Evolutionary conservation across 1,139 yeast genomes (phyloP).

Genomic region (Diutina pseudorugosa): DNA sequence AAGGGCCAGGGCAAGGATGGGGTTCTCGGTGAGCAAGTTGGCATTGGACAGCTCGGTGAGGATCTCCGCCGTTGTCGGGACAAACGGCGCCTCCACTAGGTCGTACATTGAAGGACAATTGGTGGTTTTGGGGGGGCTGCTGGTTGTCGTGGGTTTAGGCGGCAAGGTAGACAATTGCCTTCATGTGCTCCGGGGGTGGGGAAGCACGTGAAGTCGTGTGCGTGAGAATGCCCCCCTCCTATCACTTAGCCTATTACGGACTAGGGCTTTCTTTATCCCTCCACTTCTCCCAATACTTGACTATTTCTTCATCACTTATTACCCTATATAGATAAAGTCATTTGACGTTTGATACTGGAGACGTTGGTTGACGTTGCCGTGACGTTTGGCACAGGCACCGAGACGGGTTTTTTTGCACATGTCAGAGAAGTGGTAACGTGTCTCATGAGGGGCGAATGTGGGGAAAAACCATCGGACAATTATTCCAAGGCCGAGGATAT

Average conservation of each 20-base stretch:
- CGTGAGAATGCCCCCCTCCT: background rate
- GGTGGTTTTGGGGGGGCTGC: background rate
- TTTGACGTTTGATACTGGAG: too few relatives aligned
- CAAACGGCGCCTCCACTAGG: conserved; percentile 18
- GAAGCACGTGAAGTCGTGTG: background rate
- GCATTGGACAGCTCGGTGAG: conserved; percentile 18
- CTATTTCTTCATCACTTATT: too few relatives aligned
- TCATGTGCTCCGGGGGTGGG: background rate
- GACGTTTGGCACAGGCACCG: too few relatives aligned
- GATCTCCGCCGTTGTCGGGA: conserved; percentile 23
- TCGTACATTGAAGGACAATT: conserved; percentile 6
- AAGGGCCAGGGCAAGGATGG: conserved; percentile 33
- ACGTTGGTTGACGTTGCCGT: too few relatives aligned
- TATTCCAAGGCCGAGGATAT: too few relatives aligned
- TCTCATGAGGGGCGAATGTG: background rate
- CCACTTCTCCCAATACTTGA: too few relatives aligned
- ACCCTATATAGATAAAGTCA: too few relatives aligned
- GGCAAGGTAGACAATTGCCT: too few relatives aligned
- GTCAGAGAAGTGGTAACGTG: too few relatives aligned
- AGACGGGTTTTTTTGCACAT: background rate
- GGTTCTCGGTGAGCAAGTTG: conserved; percentile 27
- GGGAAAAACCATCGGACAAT: background rate
- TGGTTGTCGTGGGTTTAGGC: too few relatives aligned
- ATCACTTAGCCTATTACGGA: too few relatives aligned
- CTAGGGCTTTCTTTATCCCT: too few relatives aligned